Base-by-base conservation (phyloP, 202 grass and related monocot genomes). In the Setaria italica region DNA sequence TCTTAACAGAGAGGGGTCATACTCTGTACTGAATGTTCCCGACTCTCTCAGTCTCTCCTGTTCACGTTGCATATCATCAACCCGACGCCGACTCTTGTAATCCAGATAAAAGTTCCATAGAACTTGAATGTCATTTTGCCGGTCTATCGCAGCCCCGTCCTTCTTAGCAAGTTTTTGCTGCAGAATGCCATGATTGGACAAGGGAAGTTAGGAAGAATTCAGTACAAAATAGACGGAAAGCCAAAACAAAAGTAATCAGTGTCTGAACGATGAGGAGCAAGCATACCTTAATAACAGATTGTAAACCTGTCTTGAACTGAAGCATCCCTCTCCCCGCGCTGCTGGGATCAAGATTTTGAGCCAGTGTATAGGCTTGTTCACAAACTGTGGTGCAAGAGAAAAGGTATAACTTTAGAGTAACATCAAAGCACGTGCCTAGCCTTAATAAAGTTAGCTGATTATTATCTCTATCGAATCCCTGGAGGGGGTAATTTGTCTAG, bases 261-360 rank as follows among this genome's bases (percentile, higher is more conserved):
- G 25, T 45, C 6, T 68, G n/a, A 41, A 29, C 9, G 35, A 20
- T 76, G 62, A 45, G 85, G 85, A 71, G 47, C 7, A 56, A 75
- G 79, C 50, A 79, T 84, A 98, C 96, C 91, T 99, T 94, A 80
- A 99, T 99, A 9, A 99, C 86, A 80, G 93, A 94, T 79, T 78
- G 77, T 83, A 99, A 70, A 41, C 92, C 93, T 10, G 93, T 99
- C 84, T 99, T 99, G 86, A 95, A 99, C 81, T 99, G 93, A 14
- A 99, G 62, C 54, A 99, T 93, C 42, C 93, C 96, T 83, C 96
- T 88, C 12, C 91, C 82, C 11, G 88, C 96, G 11, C 96, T 95
- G 88, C 86, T 87, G 11, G 93, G 96, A 76, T 99, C 96, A 35
- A 99, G 67, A 86, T 90, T 79, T 89, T 99, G 96, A 11, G 93